A percentile compares a stretch with the other conserved stretches of the same genome.
Conservation (phyloP, 2,329 filamentous ascomycete genomes). For the Aspergillus calidoustus region DNA sequence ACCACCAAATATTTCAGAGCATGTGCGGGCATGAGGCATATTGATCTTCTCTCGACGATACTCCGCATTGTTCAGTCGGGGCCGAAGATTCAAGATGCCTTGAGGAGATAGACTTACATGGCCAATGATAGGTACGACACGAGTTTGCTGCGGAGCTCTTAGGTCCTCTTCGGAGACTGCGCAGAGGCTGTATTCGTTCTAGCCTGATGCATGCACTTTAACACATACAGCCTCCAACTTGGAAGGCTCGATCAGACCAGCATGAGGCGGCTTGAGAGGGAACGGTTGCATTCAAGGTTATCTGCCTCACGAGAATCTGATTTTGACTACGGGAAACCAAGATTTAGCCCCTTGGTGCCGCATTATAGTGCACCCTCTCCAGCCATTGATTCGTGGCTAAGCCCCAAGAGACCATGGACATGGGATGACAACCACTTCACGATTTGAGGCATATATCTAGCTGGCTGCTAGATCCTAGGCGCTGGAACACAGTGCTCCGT, state of each 20-base stretch:
- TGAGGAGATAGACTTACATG: background rate
- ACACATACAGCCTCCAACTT: background rate
- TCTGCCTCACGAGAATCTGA: background rate
- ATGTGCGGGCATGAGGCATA: background rate
- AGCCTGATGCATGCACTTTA: constrained; percentile 2
- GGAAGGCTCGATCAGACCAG: background rate
- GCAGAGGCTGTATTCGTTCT: background rate
- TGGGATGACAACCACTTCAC: background rate
- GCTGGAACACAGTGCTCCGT: constrained; percentile 24
- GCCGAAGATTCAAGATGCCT: background rate
- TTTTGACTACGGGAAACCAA: background rate
- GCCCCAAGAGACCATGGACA: constrained; percentile 3
- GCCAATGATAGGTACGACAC: background rate
- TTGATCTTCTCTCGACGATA: background rate
- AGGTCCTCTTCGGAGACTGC: background rate
- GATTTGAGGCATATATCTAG: constrained; percentile 13
- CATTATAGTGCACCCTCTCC: constrained; percentile 5
- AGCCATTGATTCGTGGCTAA: constrained; percentile 14
- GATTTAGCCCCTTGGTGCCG: constrained; percentile 2
- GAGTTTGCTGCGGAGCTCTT: background rate
- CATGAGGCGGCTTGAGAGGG: background rate
- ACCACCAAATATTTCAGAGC: background rate
- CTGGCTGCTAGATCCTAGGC: constrained; percentile 1
- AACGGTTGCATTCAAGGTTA: constrained; percentile 14
- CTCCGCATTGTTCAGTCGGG: background rate